phyloP scores from a whole-genome alignment of 2,329 filamentous ascomycete genomes.

The Claviceps humidiphila region DNA sequence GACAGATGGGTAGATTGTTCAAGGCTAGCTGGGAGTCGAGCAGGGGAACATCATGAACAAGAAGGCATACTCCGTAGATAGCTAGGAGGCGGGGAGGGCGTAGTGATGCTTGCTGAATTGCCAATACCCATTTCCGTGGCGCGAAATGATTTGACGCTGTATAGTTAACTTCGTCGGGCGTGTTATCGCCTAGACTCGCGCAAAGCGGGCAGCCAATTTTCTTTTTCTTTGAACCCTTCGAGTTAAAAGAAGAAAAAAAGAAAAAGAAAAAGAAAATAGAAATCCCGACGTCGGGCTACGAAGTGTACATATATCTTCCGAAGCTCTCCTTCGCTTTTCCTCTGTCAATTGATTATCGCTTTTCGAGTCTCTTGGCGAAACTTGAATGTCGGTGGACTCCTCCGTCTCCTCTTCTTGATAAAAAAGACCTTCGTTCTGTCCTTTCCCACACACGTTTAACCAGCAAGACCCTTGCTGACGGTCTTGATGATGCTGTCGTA shows the following conservation, averaged over 20 bases:
- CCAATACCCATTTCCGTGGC: not conserved
- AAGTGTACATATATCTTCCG: conserved; percentile 2
- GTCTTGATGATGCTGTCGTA: conserved; percentile 55
- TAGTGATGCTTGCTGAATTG: not conserved
- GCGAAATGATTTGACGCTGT: not conserved
- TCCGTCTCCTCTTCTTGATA: not conserved
- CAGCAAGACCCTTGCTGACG: conserved; percentile 49
- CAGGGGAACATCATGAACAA: conserved; percentile 15
- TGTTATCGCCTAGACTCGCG: not conserved
- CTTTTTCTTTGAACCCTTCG: not conserved
- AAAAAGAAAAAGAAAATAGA: conserved; percentile 3
- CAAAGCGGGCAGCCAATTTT: not conserved
- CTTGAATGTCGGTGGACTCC: not conserved
- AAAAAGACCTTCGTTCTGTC: not conserved
- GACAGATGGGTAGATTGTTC: conserved; percentile 54
- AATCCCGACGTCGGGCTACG: conserved; percentile 2
- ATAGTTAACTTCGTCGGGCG: not conserved
- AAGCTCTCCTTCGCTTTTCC: not conserved
- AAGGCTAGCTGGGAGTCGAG: conserved; percentile 53
- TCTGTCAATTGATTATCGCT: not conserved
- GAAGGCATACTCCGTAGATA: too few species aligned
- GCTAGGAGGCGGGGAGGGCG: not conserved
- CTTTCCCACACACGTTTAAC: conserved; percentile 18
- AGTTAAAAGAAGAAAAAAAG: conserved; percentile 1
- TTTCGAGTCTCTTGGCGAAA: not conserved